These are phyloP conservation scores for Xylaria sp. DNA, from an alignment of 2,329 filamentous ascomycete species.

Conservation along the genomic window DNA sequence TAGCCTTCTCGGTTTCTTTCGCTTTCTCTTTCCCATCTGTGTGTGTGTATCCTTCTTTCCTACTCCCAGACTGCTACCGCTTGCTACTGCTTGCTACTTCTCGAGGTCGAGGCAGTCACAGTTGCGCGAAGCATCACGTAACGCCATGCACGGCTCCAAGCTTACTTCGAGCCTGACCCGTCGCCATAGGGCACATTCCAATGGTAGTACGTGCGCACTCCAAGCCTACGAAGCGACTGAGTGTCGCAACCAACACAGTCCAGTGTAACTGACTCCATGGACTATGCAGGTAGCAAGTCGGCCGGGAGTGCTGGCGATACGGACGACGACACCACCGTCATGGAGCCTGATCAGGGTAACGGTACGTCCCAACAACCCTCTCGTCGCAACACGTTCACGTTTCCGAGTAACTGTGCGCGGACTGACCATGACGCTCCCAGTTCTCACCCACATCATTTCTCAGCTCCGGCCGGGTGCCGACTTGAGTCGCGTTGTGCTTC, in stretches of 20 bases:
- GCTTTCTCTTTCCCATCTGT: background rate
- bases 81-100: no score
- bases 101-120: no score
- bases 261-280: conserved; percentile 5
- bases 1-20: background rate
- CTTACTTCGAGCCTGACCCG: conserved; percentile 37
- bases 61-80: no score
- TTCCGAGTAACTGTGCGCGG: background rate
- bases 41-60: no score
- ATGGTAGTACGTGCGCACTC: conserved; percentile 41
- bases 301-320: conserved; percentile 57
- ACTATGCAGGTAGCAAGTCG: conserved; percentile 37
- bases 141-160: conserved; percentile 39
- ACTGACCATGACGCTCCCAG: conserved; percentile 54
- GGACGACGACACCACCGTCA: conserved; percentile 78
- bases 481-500: conserved; percentile 89
- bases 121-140: background rate
- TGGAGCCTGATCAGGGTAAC: conserved; percentile 94
- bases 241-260: background rate
- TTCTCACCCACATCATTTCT: conserved; percentile 95
- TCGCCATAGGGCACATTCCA: conserved; percentile 38
- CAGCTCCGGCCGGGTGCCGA: conserved; percentile 95
- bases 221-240: background rate
- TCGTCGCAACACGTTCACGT: background rate
- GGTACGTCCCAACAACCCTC: conserved; percentile 59